phyloP scores from a whole-genome alignment of 306 rosid genomes.

The Medicago lupulina region DNA sequence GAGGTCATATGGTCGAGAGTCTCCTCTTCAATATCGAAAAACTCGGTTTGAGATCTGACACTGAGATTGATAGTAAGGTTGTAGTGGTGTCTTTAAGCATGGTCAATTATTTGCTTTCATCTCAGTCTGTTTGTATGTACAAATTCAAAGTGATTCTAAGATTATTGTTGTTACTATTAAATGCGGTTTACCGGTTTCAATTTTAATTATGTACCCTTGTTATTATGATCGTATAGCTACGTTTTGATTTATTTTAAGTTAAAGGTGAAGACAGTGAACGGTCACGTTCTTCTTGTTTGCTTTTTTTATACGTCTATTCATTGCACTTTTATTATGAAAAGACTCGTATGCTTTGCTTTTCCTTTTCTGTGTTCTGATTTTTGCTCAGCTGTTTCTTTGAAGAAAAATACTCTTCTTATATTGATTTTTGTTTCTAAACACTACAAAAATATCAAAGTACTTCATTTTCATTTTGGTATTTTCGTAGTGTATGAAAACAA shows the following conservation, averaged over 20 bases:
- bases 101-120: too few species aligned
- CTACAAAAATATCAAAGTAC: too few species aligned
- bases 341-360: constrained; percentile 31
- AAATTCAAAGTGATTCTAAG: background rate
- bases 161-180: background rate
- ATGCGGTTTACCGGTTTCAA: constrained; percentile 2
- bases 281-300: constrained; percentile 40
- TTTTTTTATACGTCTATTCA: constrained; percentile 15
- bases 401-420: too few species aligned
- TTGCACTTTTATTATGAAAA: constrained; percentile 41
- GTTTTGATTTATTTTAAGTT: constrained; percentile 19
- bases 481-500: too few species aligned
- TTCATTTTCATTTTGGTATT: too few species aligned
- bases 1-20: too few species aligned
- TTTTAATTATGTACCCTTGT: background rate
- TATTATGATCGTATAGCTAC: background rate
- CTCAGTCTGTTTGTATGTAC: background rate
- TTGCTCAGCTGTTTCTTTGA: background rate
- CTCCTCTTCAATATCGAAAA: too few species aligned
- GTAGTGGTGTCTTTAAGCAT: too few species aligned
- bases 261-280: constrained; percentile 9
- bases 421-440: too few species aligned
- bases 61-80: too few species aligned
- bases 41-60: too few species aligned
- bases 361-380: constrained; percentile 7